Evolutionary conservation across 75 land plant genomes (phyloP).

Genomic region (Gnetum montanum): DNA sequence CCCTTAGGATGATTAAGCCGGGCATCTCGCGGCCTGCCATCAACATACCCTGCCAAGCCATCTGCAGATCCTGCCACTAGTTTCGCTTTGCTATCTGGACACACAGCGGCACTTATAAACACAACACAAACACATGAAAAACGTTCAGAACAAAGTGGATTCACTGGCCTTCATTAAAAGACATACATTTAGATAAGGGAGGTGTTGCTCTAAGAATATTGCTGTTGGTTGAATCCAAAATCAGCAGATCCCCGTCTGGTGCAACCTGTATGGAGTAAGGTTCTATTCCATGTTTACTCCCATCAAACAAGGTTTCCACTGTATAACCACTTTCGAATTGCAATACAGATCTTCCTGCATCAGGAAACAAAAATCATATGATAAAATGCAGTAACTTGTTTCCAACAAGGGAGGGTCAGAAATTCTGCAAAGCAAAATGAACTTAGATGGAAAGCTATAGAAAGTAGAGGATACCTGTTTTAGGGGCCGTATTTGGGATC

Average conservation of each 20-base stretch:
- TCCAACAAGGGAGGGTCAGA: neutral
- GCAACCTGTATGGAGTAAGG: slow-evolving; percentile 34
- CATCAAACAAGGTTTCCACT: slow-evolving; percentile 73
- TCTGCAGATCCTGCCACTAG: slow-evolving; percentile 66
- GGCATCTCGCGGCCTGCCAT: slow-evolving; percentile 58
- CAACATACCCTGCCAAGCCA: slow-evolving; percentile 72
- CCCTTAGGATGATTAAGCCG: slow-evolving; percentile 73
- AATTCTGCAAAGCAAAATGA: neutral
- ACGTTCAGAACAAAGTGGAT: slow-evolving; percentile 12
- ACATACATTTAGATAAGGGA: slow-evolving; percentile 66
- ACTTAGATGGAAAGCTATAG: neutral
- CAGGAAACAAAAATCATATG: slow-evolving; percentile 1
- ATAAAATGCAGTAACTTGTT: neutral
- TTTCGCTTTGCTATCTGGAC: slow-evolving; percentile 63
- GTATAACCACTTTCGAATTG: slow-evolving; percentile 61
- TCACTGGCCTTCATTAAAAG: slow-evolving; percentile 9
- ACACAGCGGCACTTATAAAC: neutral
- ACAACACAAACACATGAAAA: neutral
- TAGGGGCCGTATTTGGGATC: slow-evolving; percentile 25
- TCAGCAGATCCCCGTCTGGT: slow-evolving; percentile 40
- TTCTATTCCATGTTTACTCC: slow-evolving; percentile 63
- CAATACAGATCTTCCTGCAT: slow-evolving; percentile 23
- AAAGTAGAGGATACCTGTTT: slow-evolving; percentile 25
- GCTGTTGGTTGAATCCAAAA: slow-evolving; percentile 65
- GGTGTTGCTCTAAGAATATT: slow-evolving; percentile 43